Base-by-base conservation (phyloP, 495 filamentous ascomycete genomes). In the Diplogelasinospora grovesii region DNA sequence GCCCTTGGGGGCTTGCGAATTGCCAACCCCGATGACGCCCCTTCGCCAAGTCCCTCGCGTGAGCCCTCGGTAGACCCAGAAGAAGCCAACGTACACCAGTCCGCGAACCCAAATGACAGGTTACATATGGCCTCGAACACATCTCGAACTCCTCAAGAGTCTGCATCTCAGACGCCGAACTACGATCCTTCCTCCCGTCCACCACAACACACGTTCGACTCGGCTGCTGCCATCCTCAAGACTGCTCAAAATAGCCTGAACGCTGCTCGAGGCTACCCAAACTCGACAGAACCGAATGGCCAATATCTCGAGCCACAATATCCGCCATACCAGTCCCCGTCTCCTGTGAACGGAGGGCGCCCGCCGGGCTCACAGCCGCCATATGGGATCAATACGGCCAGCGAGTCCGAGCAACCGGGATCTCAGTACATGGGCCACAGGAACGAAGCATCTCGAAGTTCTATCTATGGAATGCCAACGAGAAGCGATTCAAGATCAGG, bases 1-100 rank as follows among this genome's bases (percentile, higher is more conserved):
- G 84, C 87, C 43, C 73, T 99, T 48, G 93, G 93, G 38, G 93
- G 93, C 50, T 71, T 99, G 61, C 85, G 92, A 50, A 97, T 97
- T 56, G 93, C 93, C 46, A 99, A 99, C 61, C 92, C 93, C 28
- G 90, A 96, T 70, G 80, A 92, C 61, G 74, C 77, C 33, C n/a
- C n/a, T n/a, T 79, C 83, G 22, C 70, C 83, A 27, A 65, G 70
- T 46, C 61, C 65, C 28, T 65, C 78, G n/a, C 65, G 65, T 45
- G 68, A 76, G 39, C 32, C 45, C 15, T 56, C 50, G 34, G 46
- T 55, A 36, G 55, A 63, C 29, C 33, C 53, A 25, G 54, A 59
- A 36, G 41, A 52, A 33, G 29, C 50, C 16, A 29, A 32, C 9
- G 32, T 44, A 33, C 42, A 33, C 43, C 36, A 35, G 25, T 24